A percentile compares a stretch with the other conserved stretches of the same genome.
Conservation (phyloP, 2,329 filamentous ascomycete genomes). For the Huntiella omanensis region DNA sequence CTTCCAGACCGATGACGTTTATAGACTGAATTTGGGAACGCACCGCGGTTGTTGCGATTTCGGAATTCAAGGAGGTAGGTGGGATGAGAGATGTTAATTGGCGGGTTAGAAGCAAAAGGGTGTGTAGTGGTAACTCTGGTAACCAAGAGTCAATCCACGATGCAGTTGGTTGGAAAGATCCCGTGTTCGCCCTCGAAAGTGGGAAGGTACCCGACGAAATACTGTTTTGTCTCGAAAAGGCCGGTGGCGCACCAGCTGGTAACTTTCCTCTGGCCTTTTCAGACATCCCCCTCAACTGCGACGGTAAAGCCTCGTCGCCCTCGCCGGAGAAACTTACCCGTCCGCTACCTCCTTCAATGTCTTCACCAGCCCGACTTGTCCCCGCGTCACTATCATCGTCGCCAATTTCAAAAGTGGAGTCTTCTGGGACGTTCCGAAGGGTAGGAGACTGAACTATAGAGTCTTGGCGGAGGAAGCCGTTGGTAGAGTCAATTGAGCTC, state of each 20-base stretch:
- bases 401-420: constrained; percentile 71
- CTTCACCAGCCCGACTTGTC: constrained; percentile 26
- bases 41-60: constrained; percentile 25
- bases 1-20: constrained; percentile 53
- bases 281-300: constrained; percentile 79
- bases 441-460: constrained; percentile 26
- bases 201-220: constrained; percentile 46
- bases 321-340: constrained; percentile 42
- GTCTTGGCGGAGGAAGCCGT: constrained; percentile 40
- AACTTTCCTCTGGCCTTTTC: constrained; percentile 95
- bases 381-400: constrained; percentile 52
- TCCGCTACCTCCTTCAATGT: constrained; percentile 31
- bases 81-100: constrained; percentile 41
- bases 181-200: constrained; percentile 17
- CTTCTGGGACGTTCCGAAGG: constrained; percentile 51
- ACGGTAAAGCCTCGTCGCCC: constrained; percentile 60
- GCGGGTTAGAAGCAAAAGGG: constrained; percentile 58
- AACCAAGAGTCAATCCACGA: constrained; percentile 90
- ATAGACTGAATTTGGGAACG: constrained; percentile 39
- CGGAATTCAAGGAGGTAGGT: constrained; percentile 26
- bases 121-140: constrained; percentile 77
- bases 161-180: constrained; percentile 58
- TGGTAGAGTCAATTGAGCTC: constrained; percentile 48
- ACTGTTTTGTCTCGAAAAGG: constrained; percentile 80
- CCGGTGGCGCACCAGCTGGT: constrained; percentile 54